These are phyloP conservation scores for Acanthochlamys bracteata DNA, from an alignment of 106 monocot species.

Conservation along the genomic window DNA sequence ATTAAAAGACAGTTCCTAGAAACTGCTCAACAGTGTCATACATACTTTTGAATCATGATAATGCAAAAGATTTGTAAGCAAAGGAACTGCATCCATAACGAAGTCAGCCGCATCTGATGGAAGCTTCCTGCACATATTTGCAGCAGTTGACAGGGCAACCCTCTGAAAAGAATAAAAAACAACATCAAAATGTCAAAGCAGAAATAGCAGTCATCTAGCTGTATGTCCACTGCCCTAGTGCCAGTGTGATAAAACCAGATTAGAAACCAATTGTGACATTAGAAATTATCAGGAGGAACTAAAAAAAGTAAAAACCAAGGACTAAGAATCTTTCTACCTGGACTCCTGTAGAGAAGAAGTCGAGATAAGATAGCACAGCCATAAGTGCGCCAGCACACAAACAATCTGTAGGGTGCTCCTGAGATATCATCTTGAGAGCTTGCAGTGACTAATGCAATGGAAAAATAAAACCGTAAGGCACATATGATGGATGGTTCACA, in stretches of 20 bases:
- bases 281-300: no score
- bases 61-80: conserved; percentile 91
- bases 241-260: background rate
- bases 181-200: background rate
- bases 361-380: conserved; percentile 98
- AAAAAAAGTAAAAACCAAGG: background rate
- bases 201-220: background rate
- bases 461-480: background rate
- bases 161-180: conserved; percentile 42
- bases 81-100: conserved; percentile 98
- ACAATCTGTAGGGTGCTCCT: conserved; percentile 92
- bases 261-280: no score
- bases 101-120: conserved; percentile 98
- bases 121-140: conserved; percentile 97
- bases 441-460: conserved; percentile 61
- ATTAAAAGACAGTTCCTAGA: background rate
- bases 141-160: conserved; percentile 94
- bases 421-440: conserved; percentile 99
- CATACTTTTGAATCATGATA: conserved; percentile 90
- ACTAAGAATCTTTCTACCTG: conserved; percentile 40
- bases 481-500: background rate
- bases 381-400: conserved; percentile 97
- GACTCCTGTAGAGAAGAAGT: conserved; percentile 98
- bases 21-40: background rate
- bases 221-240: background rate